Base-by-base conservation (phyloP, 257 asterid genomes). In the Solanum chiquidenum region DNA sequence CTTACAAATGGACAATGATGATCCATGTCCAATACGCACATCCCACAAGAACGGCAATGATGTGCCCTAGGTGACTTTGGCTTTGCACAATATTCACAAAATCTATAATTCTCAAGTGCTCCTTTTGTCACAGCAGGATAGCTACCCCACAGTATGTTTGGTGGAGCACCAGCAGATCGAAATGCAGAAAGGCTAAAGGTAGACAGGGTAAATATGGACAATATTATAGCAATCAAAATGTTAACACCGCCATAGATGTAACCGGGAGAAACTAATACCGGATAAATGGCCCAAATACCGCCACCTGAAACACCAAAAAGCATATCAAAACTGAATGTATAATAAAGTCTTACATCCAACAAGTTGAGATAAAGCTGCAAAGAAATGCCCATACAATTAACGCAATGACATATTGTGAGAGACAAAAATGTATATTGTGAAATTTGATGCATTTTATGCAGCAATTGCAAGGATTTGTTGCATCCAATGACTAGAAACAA, bases 1-100 rank as follows among this genome's bases (percentile, higher is more conserved):
- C 99, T 95, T 92, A 97, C 98, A 89, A 97, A 97, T 88, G 99
- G 98, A 91, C 99, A 97, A 91, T 97, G 99, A 93, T 97, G 99
- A 92, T 97, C 99, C 99, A 95, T 97, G 92, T 95, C 97, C 91
- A 94, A 85, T 88, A 97, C 88, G 84, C 99, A 97, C 86, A 88
- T 93, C 84, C 98, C 98, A 86, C 99, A 97, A 9, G 99, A 93
- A 74, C 98, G 96, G 86, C 99, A 97, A 85, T 97, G 99, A 91
- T 97, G 99, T 10, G 97, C 90, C 88, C 95, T 88, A 33, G 98
- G 94, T 62, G 98, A 92, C 89, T 97, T 97, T 10, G 99, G 99
- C 92, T 91, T 97, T 86, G 95, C 94, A 87, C 99, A 97, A 87
- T 88, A 90, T 86, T 91, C 92, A 86, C 99, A 97, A 91, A 92